Conservation (phyloP, 257 asterid genomes). For the Plantago elongata region DNA sequence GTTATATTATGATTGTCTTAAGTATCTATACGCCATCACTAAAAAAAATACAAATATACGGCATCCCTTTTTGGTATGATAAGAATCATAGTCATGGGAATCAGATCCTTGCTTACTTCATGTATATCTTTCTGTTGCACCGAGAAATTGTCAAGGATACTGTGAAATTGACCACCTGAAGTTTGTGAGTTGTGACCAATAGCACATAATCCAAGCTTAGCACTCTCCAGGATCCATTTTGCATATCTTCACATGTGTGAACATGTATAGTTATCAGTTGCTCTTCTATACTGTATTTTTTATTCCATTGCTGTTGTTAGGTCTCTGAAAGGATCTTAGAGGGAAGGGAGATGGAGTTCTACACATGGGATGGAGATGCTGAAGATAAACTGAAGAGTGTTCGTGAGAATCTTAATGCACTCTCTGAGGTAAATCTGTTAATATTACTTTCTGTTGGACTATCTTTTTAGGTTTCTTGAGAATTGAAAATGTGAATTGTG, state of each 20-base stretch:
- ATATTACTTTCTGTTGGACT: neutral
- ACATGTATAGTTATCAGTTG: conserved; percentile 4
- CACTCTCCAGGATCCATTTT: no score
- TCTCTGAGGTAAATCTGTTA: conserved; percentile 57
- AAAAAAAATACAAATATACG: no score
- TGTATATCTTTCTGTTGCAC: no score
- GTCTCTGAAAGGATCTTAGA: conserved; percentile 52
- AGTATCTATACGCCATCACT: no score
- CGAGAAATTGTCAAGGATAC: no score
- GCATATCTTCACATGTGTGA: neutral
- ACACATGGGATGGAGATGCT: conserved; percentile 71
- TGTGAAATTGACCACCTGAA: no score
- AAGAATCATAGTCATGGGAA: no score
- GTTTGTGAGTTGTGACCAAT: no score
- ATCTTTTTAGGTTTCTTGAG: neutral
- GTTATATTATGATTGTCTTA: no score
- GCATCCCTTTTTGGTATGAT: no score
- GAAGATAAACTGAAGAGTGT: conserved; percentile 60
- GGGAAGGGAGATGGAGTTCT: conserved; percentile 65
- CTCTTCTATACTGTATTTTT: neutral
- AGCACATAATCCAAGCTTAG: no score
- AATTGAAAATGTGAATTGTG: neutral
- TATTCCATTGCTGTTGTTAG: conserved; percentile 32
- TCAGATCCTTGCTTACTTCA: no score
- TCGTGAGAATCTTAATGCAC: conserved; percentile 76